These are phyloP conservation scores for Scedosporium boydii DNA, from an alignment of 2,329 filamentous ascomycete genomes.

Conservation along the genomic window DNA sequence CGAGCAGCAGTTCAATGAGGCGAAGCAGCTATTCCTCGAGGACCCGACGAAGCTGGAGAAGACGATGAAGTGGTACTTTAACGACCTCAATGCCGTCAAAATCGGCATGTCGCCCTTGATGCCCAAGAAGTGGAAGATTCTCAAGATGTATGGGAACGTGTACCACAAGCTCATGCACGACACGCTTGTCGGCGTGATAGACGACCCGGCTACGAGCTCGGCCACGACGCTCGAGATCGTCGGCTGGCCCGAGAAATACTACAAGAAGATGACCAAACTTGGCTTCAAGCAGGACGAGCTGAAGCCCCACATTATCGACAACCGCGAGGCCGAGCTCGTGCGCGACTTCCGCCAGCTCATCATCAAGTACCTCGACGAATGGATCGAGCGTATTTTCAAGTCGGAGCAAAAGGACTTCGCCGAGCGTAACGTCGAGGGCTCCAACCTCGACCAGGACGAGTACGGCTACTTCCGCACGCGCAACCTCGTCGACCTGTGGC, in stretches of 20 bases:
- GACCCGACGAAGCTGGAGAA: constrained; percentile 80
- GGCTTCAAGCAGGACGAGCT: constrained; percentile 72
- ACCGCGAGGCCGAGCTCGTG: constrained; percentile 80
- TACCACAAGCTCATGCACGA: constrained; percentile 96
- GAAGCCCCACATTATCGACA: constrained; percentile 78
- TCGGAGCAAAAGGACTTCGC: constrained; percentile 76
- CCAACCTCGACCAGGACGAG: constrained; percentile 74
- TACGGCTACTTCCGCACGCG: constrained; percentile 88
- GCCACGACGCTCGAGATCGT: constrained; percentile 86
- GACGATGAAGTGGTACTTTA: constrained; percentile 91
- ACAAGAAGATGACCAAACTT: constrained; percentile 88
- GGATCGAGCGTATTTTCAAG: constrained; percentile 87
- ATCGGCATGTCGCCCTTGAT: constrained; percentile 85
- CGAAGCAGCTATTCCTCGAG: constrained; percentile 66
- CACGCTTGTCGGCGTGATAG: constrained; percentile 72
- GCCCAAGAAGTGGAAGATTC: constrained; percentile 95
- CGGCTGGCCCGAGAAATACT: constrained; percentile 93
- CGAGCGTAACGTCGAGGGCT: constrained; percentile 62
- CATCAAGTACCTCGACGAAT: constrained; percentile 90
- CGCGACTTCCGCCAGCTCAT: constrained; percentile 92
- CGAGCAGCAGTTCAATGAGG: constrained; percentile 62
- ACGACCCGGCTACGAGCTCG: constrained; percentile 75
- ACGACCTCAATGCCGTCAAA: constrained; percentile 90
- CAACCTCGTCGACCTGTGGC: constrained; percentile 90
- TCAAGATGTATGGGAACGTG: constrained; percentile 78